phyloP scores from a whole-genome alignment of 257 asterid species.

The Vinca minor region DNA sequence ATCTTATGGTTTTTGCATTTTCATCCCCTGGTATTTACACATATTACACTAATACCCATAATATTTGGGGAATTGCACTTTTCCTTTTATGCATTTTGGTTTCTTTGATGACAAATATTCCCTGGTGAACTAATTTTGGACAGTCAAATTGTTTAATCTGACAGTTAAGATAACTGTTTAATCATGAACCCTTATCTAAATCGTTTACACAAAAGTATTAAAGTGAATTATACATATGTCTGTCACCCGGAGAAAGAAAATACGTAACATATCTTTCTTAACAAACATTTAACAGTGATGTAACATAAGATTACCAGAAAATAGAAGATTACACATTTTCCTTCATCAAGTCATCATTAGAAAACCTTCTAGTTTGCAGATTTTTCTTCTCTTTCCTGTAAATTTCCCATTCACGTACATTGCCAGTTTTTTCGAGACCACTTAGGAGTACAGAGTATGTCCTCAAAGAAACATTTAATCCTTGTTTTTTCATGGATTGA shows the following conservation, averaged over 20 bases:
- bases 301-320: slow-evolving; percentile 38
- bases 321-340: slow-evolving; percentile 68
- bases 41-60: not conserved
- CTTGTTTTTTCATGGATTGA: slow-evolving; percentile 41
- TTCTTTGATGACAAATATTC: too few species aligned
- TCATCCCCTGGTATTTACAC: not conserved
- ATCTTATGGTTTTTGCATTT: not conserved
- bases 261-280: too few species aligned
- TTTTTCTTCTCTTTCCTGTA: slow-evolving; percentile 55
- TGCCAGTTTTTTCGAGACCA: slow-evolving; percentile 61
- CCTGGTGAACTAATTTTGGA: too few species aligned
- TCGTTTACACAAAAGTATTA: too few species aligned
- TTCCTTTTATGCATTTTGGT: too few species aligned
- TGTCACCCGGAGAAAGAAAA: too few species aligned
- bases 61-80: too few species aligned
- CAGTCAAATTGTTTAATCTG: too few species aligned
- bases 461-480: slow-evolving; percentile 42
- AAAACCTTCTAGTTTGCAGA: slow-evolving; percentile 27
- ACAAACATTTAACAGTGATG: too few species aligned
- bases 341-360: slow-evolving; percentile 27
- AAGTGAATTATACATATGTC: too few species aligned
- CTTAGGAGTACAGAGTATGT: slow-evolving; percentile 47
- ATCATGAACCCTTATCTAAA: too few species aligned
- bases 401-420: slow-evolving; percentile 28
- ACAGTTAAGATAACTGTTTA: too few species aligned